phyloP scores from a whole-genome alignment of 1,284 basidiomycete species.

The Schizopora paradoxa region DNA sequence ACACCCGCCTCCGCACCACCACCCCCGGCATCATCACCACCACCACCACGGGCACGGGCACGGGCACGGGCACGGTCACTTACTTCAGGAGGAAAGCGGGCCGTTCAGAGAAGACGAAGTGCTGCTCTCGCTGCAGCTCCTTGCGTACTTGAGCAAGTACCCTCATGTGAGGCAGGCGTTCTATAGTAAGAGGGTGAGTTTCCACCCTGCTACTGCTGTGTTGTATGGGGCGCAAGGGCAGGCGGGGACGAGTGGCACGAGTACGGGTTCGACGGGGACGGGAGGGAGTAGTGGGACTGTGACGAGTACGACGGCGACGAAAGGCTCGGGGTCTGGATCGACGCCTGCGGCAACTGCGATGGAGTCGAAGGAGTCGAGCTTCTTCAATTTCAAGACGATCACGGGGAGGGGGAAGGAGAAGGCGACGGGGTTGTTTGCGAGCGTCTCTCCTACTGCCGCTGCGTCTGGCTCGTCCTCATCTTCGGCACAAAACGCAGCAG shows the following conservation, averaged over 20 bases:
- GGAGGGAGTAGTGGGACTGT: slow-evolving; percentile 15
- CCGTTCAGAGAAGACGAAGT: slow-evolving; percentile 95
- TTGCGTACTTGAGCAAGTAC: slow-evolving; percentile 97
- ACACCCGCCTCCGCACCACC: slow-evolving; percentile 2
- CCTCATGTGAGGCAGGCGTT: slow-evolving; percentile 97
- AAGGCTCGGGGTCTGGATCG: neutral
- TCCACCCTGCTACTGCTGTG: slow-evolving; percentile 62
- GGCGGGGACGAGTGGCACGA: slow-evolving; percentile 16
- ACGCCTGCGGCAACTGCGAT: neutral
- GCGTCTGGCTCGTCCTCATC: slow-evolving; percentile 18
- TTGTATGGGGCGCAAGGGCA: slow-evolving; percentile 20
- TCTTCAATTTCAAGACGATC: slow-evolving; percentile 38
- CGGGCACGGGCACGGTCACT: slow-evolving; percentile 23
- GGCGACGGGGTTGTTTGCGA: no score
- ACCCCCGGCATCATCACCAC: slow-evolving; percentile 21
- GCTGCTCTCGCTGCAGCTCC: slow-evolving; percentile 82
- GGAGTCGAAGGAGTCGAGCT: slow-evolving; percentile 21
- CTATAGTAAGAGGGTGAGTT: slow-evolving; percentile 74
- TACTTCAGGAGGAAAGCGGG: slow-evolving; percentile 37
- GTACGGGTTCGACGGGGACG: slow-evolving; percentile 7
- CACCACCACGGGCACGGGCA: slow-evolving; percentile 23
- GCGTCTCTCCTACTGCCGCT: slow-evolving; percentile 18
- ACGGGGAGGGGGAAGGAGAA: slow-evolving; percentile 39
- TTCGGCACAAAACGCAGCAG: slow-evolving; percentile 17
- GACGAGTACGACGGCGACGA: slow-evolving; percentile 16